Base-by-base conservation (phyloP, 352 stramenopile genomes). In the Globisporangium carolinianum region DNA sequence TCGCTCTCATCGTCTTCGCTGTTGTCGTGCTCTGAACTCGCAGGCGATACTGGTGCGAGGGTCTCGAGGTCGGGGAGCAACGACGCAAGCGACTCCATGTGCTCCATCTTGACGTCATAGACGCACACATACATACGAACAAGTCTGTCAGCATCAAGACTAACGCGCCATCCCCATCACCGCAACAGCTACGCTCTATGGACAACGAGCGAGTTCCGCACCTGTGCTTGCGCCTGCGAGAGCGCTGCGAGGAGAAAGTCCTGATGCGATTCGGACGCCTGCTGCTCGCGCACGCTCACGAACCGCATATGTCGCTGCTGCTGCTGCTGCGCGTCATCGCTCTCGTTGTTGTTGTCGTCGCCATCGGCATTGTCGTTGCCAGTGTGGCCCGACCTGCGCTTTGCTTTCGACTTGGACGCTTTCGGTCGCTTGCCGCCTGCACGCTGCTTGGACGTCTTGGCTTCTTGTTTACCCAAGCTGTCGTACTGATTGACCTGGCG, bases 181-280 rank as follows among this genome's bases (percentile, higher is more conserved):
- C 24, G 3, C 15, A 35, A 8, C 32, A 6, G n/a, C 10, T 8
- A 17, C 11, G 15, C 18, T 4, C 50, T 15, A 42, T 18, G 10
- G 14, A 32, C 24, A 32, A 32, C 24, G 24, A 32, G 24, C 24
- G 24, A 32, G 24, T 32, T 32, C 24, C 52, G 32, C 36, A 83
- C 72, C 72, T 90, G 80, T 15, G 70, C 64, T 60, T 88, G 71
- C 2, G 76, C 80, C 51, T 88, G 70, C 5, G 74, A 77, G 5
- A 90, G 62, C 41, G 77, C 76, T 4, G 72, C 74, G 17, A 88
- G 76, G 14, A 90, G 62, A 43, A 83, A 90, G 17, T 72, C 68
- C 49, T 84, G 74, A 50, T 90, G 76, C 39, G 65, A 68, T 47
- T 83, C 76, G 0, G 76, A 76, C 9, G 74, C 77, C 51, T 63